Conservation (phyloP, 306 rosid genomes). For the Acacia acuminata region DNA sequence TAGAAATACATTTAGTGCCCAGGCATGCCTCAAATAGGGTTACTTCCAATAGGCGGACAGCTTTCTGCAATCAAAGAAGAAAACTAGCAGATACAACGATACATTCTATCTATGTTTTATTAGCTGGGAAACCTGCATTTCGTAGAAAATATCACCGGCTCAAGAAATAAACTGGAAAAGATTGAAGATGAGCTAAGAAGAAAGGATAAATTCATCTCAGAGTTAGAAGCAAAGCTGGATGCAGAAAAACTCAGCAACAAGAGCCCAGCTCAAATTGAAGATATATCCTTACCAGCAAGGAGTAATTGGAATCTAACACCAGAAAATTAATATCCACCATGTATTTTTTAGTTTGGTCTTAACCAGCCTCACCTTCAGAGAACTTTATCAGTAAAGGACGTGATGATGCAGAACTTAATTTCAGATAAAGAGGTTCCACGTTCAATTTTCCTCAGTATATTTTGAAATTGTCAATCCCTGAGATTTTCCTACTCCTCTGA, state of each 20-base stretch:
- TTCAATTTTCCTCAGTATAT: conserved; percentile 18
- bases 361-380: conserved; percentile 67
- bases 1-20: neutral
- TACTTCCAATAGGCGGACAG: no score
- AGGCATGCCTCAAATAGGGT: no score
- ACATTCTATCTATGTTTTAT: conserved; percentile 23
- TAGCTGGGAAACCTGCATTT: conserved; percentile 1
- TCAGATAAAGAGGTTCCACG: conserved; percentile 64
- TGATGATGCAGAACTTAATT: conserved; percentile 55
- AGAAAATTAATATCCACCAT: conserved; percentile 9
- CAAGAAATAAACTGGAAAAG: conserved; percentile 51
- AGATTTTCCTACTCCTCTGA: conserved; percentile 33
- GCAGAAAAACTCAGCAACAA: conserved; percentile 46
- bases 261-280: conserved; percentile 56
- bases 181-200: conserved; percentile 53
- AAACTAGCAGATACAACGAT: neutral
- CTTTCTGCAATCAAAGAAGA: neutral
- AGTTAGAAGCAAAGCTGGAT: conserved; percentile 66
- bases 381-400: conserved; percentile 53
- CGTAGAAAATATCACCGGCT: conserved; percentile 58
- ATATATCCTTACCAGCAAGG: conserved; percentile 56
- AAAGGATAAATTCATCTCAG: conserved; percentile 65
- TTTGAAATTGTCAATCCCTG: conserved; percentile 23
- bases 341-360: conserved; percentile 39
- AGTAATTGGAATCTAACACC: conserved; percentile 10